Conservation (phyloP, 169 alveolate genomes). For the Theileria luwenshuni region DNA sequence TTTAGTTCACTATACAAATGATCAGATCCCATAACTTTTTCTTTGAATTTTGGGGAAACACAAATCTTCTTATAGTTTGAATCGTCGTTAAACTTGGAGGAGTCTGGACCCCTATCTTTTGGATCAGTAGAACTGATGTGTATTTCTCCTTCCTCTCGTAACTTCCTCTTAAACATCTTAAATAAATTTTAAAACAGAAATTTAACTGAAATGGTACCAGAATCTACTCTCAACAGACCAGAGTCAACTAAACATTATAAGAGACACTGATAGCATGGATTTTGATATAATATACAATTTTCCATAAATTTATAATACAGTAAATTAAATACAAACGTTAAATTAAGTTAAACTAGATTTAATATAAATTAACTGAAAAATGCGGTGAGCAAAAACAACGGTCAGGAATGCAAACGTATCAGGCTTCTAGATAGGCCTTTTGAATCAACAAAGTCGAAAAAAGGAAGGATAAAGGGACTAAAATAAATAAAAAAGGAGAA, state of each 20-base stretch:
- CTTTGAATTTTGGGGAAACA: not conserved
- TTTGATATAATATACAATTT: not conserved
- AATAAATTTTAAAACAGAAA: not conserved
- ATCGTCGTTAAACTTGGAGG: conserved; percentile 17
- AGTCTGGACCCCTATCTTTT: not conserved
- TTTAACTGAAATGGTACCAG: not conserved
- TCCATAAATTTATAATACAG: not conserved
- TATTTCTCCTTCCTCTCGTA: not conserved
- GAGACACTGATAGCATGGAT: not conserved
- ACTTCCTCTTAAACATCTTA: conserved; percentile 9
- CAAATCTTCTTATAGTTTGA: not conserved
- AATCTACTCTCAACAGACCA: not conserved
- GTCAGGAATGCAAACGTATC: too few species aligned
- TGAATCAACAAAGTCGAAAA: too few species aligned
- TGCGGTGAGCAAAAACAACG: too few species aligned
- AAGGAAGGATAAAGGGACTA: too few species aligned
- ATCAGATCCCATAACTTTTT: not conserved
- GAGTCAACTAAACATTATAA: conserved; percentile 1
- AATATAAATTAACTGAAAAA: too few species aligned
- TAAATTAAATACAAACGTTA: conserved; percentile 1
- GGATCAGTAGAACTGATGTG: conserved; percentile 16
- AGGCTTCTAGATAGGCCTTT: too few species aligned
- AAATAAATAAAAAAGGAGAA: too few species aligned
- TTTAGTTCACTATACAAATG: not conserved
- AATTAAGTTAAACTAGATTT: conserved; percentile 4